These are phyloP conservation scores for Aspergillus ustus DNA, from an alignment of 2,329 filamentous ascomycete species.

Conservation along the genomic window DNA sequence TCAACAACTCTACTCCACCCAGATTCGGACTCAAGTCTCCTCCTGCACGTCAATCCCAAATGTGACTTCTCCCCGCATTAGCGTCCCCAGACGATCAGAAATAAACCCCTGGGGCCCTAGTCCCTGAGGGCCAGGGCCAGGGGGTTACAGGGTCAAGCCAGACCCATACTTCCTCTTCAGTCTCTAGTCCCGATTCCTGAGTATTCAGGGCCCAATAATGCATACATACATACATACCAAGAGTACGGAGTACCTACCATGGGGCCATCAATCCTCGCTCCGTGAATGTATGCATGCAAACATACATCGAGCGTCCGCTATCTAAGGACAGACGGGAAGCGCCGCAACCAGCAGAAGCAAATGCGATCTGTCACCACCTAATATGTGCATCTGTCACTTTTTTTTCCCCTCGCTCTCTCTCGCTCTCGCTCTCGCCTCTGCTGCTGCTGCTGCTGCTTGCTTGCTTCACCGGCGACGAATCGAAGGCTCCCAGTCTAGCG, in stretches of 20 bases:
- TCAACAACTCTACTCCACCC: neutral
- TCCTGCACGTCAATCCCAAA: neutral
- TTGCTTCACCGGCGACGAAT: conserved; percentile 1
- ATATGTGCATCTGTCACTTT: neutral
- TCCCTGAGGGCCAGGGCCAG: neutral
- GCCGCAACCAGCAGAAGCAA: neutral
- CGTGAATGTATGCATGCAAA: neutral
- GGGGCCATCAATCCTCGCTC: neutral
- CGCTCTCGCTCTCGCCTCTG: neutral
- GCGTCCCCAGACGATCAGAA: neutral
- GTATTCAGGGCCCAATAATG: neutral
- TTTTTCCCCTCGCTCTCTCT: no score
- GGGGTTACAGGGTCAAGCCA: neutral
- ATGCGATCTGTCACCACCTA: conserved; percentile 5
- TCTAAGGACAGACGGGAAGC: neutral
- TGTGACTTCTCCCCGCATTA: conserved; percentile 8
- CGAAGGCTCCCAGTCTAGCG: neutral
- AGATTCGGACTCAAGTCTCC: neutral
- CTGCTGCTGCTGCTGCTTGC: no score
- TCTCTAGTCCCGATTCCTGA: neutral
- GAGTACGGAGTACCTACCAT: neutral
- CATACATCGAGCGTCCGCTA: neutral
- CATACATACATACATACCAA: no score
- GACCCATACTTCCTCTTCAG: neutral
- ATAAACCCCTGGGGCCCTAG: neutral